Evolutionary conservation across 306 rosid genomes (phyloP).

Genomic region (barrel medic (Medicago truncatula)): MtrunA17r5.0-ANR NC_053045.1:55173001-55173500

Average conservation of each 20-base stretch:
- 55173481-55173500: too few relatives aligned
- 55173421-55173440: too few relatives aligned
- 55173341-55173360: conserved; percentile 7
- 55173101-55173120: conserved; percentile 32
- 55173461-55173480: too few relatives aligned
- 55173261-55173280: conserved; percentile 46
- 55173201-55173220: conserved; percentile 52
- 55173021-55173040: conserved; percentile 47
- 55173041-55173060: conserved; percentile 47
- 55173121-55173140: conserved; percentile 48
- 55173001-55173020: conserved; percentile 35
- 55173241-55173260: conserved; percentile 44
- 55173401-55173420: too few relatives aligned
- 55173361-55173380: too few relatives aligned
- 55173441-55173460: too few relatives aligned
- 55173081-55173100: conserved; percentile 27
- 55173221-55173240: conserved; percentile 53
- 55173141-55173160: conserved; percentile 39
- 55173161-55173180: conserved; percentile 15
- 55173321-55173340: conserved; percentile 9
- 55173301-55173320: conserved; percentile 51
- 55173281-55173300: conserved; percentile 52
- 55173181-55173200: conserved; percentile 42
- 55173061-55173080: conserved; percentile 37
- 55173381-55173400: too few relatives aligned